A percentile compares a stretch with the other conserved stretches of the same genome.
Conservation (phyloP, 1,139 yeast species). For the Spathaspora jeffriesii region DNA sequence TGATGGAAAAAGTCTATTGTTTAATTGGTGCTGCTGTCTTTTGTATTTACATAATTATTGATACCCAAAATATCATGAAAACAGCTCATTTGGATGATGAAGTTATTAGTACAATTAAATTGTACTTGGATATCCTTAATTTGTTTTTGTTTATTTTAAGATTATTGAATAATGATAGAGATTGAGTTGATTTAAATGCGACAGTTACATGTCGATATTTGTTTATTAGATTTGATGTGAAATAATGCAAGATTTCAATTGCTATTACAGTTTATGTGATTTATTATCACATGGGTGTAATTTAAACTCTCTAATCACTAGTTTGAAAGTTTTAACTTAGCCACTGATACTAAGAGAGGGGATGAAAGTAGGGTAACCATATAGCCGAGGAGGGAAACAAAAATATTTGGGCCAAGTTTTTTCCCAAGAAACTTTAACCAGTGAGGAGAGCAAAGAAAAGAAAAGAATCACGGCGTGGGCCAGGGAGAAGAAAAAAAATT, state of each 20-base stretch:
- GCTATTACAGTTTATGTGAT: background rate
- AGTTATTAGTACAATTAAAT: slow-evolving; percentile 71
- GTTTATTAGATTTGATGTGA: background rate
- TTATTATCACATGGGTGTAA: background rate
- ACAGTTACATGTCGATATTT: background rate
- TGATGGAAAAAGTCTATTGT: slow-evolving; percentile 48
- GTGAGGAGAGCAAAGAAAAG: background rate
- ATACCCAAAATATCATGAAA: slow-evolving; percentile 81
- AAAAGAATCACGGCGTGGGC: background rate
- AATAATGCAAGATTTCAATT: background rate
- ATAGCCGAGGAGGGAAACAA: background rate
- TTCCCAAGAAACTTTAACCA: slow-evolving; percentile 1
- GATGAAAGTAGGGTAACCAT: background rate
- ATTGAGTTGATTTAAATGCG: slow-evolving; percentile 3
- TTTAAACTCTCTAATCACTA: too few species aligned
- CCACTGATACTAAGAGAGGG: too few species aligned
- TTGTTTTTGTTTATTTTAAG: slow-evolving; percentile 77
- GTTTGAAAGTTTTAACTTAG: background rate
- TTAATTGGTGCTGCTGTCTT: slow-evolving; percentile 76
- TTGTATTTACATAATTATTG: slow-evolving; percentile 72
- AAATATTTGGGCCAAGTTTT: background rate
- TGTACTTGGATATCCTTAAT: slow-evolving; percentile 82
- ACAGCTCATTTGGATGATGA: slow-evolving; percentile 86
- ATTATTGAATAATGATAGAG: slow-evolving; percentile 46
- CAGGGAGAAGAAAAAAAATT: background rate